Evolutionary conservation across 179 eudicot species (phyloP).

Genomic region (Heliamphora pulchella): DNA sequence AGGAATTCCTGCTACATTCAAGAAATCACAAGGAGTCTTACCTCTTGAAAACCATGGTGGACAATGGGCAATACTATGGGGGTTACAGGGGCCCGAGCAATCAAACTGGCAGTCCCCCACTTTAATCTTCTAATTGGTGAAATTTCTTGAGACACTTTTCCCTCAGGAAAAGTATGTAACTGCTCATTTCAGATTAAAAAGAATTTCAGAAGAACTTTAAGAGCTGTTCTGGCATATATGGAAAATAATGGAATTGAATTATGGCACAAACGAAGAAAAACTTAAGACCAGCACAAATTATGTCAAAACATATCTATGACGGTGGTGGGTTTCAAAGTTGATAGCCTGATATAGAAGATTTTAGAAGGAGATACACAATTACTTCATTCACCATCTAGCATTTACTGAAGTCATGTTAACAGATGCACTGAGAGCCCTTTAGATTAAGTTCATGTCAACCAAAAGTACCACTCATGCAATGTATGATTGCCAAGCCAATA

Average conservation of each 20-base stretch:
- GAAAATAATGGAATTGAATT: slow-evolving; percentile 7
- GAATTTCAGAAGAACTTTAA: slow-evolving; percentile 6
- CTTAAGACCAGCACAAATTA: slow-evolving; percentile 6
- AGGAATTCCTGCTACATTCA: neutral
- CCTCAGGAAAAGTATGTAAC: slow-evolving; percentile 95
- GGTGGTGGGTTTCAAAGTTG: neutral
- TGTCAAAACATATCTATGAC: neutral
- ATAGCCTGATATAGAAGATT: neutral
- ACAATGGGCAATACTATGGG: slow-evolving; percentile 82
- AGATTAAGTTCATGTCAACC: neutral
- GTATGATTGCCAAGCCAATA: neutral
- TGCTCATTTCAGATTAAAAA: slow-evolving; percentile 26
- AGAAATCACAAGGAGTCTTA: slow-evolving; percentile 20
- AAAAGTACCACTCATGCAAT: neutral
- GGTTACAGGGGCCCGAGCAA: slow-evolving; percentile 74
- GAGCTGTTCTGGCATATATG: neutral
- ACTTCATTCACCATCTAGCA: neutral
- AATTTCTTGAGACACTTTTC: slow-evolving; percentile 74
- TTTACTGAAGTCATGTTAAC: neutral
- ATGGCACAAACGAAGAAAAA: neutral
- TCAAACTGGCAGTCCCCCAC: slow-evolving; percentile 99
- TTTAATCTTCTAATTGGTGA: slow-evolving; percentile 75
- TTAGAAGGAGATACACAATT: neutral
- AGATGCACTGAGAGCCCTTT: neutral
- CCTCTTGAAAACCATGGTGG: slow-evolving; percentile 83